These are phyloP conservation scores for Elongisporangium senticosum DNA, from an alignment of 352 stramenopile genomes.

Conservation along the genomic window DNA sequence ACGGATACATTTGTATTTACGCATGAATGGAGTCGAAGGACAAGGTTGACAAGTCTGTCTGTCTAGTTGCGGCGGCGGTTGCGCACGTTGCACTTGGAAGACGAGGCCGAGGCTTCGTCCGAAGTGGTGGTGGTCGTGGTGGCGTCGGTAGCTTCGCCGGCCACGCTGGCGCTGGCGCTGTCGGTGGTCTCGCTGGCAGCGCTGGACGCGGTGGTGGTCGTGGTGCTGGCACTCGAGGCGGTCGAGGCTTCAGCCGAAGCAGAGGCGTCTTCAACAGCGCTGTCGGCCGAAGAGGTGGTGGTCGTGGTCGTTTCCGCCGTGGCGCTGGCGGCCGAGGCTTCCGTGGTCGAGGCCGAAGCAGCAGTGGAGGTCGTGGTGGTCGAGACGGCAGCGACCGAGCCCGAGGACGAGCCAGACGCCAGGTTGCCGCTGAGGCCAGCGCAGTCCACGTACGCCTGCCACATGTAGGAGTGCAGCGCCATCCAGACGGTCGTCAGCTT, in stretches of 20 bases:
- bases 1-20: neutral
- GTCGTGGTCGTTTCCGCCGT: constrained; percentile 4
- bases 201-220: constrained; percentile 1
- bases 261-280: constrained; percentile 8
- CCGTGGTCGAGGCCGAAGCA: constrained; percentile 7
- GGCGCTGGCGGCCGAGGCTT: constrained; percentile 5
- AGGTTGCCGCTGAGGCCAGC: constrained; percentile 17
- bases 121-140: constrained; percentile 2
- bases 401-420: neutral
- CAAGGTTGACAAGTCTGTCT: neutral
- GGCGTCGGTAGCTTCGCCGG: neutral
- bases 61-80: constrained; percentile 4
- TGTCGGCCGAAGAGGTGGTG: neutral
- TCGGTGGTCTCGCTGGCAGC: neutral
- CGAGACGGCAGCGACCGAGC: constrained; percentile 5
- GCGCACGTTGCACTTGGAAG: constrained; percentile 5
- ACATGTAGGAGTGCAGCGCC: constrained; percentile 32
- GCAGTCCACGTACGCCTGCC: constrained; percentile 55
- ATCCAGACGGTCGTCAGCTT: constrained; percentile 51
- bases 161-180: neutral
- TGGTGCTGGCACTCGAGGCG: constrained; percentile 1
- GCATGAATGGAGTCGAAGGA: neutral
- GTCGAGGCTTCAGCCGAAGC: constrained; percentile 4
- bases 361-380: constrained; percentile 5
- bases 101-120: neutral